Percentiles rank a stretch among this genome's conserved stretches.
Conservation (phyloP, 805 yeast species). For the Monosporozyma servazzii region DNA sequence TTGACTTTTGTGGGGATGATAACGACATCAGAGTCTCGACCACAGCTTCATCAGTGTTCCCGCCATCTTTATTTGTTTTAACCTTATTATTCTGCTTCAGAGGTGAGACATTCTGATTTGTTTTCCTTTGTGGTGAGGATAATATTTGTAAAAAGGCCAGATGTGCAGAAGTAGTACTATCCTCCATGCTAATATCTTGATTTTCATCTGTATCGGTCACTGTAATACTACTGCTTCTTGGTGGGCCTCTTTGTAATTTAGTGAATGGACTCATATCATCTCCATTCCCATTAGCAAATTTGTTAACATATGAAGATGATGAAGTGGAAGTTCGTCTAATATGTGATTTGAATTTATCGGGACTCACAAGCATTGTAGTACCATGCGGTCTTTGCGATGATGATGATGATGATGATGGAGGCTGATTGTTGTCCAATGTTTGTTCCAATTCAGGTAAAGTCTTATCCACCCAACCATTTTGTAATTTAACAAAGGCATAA, state of each 20-base stretch:
- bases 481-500: constrained; percentile 35
- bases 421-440: constrained; percentile 7
- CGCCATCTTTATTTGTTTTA: background rate
- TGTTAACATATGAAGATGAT: constrained; percentile 7
- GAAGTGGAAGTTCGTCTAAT: background rate
- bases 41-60: constrained; percentile 35
- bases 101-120: constrained; percentile 2
- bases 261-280: constrained; percentile 8
- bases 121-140: constrained; percentile 7
- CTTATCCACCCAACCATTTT: constrained; percentile 28
- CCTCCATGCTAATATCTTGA: constrained; percentile 9
- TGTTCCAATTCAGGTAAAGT: constrained; percentile 22
- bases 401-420: too few relatives aligned
- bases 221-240: background rate
- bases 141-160: constrained; percentile 34
- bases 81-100: constrained; percentile 3
- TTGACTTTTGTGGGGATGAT: constrained; percentile 29
- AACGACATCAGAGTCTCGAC: constrained; percentile 35
- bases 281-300: constrained; percentile 9
- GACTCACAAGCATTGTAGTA: background rate
- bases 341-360: background rate
- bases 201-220: background rate
- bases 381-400: background rate
- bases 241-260: background rate
- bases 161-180: constrained; percentile 31